A percentile compares a stretch with the other conserved stretches of the same genome.
Conservation (phyloP, 2,329 filamentous ascomycete species). For the Annulohypoxylon truncatum region DNA sequence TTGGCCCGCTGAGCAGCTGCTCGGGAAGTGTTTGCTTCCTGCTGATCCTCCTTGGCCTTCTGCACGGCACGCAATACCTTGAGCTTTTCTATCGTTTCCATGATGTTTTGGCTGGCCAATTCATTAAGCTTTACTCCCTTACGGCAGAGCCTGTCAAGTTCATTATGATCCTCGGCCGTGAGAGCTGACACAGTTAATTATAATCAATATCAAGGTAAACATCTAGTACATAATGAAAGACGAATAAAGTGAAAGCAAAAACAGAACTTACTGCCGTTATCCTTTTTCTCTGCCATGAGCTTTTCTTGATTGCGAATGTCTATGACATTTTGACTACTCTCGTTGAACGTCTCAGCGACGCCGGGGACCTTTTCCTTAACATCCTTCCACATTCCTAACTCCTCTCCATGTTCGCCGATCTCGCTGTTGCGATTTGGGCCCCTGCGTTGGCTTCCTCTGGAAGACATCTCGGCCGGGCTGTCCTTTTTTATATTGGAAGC, state of each 20-base stretch:
- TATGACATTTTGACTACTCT: constrained; percentile 54
- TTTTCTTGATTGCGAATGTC: constrained; percentile 56
- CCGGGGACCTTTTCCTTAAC: constrained; percentile 53
- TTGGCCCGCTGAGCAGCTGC: constrained; percentile 45
- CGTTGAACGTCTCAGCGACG: constrained; percentile 54
- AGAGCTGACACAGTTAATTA: constrained; percentile 46
- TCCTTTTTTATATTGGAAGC: neutral
- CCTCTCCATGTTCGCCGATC: constrained; percentile 55
- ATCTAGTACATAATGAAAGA: neutral
- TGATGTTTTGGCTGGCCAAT: constrained; percentile 44
- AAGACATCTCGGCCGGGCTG: constrained; percentile 43
- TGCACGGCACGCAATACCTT: constrained; percentile 55
- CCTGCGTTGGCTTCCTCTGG: constrained; percentile 49
- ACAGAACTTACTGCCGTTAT: constrained; percentile 48
- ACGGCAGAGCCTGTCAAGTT: constrained; percentile 50
- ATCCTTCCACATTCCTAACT: constrained; percentile 56
- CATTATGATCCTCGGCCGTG: constrained; percentile 49
- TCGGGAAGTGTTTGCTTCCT: constrained; percentile 47
- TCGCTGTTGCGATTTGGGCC: constrained; percentile 54
- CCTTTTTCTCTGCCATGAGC: constrained; percentile 53
- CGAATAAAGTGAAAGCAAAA: constrained; percentile 44
- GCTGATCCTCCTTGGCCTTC: constrained; percentile 55
- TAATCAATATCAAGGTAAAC: constrained; percentile 37
- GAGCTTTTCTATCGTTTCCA: constrained; percentile 53
- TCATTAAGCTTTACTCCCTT: constrained; percentile 52